These are phyloP conservation scores for Colletotrichum sp. DNA, from an alignment of 2,329 filamentous ascomycete species.

Conservation along the genomic window DNA sequence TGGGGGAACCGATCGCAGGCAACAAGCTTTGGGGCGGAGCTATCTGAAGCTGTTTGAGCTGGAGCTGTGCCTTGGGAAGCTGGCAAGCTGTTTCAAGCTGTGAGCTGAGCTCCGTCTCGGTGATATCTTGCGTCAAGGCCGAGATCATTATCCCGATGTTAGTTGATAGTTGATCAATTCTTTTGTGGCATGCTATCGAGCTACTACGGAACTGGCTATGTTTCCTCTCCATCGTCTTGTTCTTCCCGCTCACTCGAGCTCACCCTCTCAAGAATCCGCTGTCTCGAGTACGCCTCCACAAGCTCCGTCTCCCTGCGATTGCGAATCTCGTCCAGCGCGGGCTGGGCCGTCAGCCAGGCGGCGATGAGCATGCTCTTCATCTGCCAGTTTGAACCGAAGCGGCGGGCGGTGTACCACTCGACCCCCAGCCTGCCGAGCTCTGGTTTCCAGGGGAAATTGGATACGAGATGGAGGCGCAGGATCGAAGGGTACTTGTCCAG, in stretches of 20 bases:
- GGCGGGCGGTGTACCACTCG: constrained; percentile 15
- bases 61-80: background rate
- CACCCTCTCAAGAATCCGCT: background rate
- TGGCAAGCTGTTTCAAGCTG: background rate
- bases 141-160: background rate
- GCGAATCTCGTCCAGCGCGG: constrained; percentile 25
- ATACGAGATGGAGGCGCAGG: constrained; percentile 24
- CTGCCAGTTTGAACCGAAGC: constrained; percentile 21
- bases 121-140: background rate
- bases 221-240: background rate
- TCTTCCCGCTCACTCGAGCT: background rate
- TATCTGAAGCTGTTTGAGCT: background rate
- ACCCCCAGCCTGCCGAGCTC: constrained; percentile 6
- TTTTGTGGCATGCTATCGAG: background rate
- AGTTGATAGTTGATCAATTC: background rate
- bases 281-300: constrained; percentile 5
- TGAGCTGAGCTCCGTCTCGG: background rate
- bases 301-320: constrained; percentile 19
- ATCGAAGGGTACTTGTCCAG: constrained; percentile 25
- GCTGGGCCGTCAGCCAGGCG: constrained; percentile 26
- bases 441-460: constrained; percentile 26
- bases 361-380: constrained; percentile 25
- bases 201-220: background rate
- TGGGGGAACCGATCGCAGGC: background rate
- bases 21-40: background rate